Base-by-base conservation (phyloP, 2,329 filamentous ascomycete genomes). In the Colletotrichum salicis region DNA sequence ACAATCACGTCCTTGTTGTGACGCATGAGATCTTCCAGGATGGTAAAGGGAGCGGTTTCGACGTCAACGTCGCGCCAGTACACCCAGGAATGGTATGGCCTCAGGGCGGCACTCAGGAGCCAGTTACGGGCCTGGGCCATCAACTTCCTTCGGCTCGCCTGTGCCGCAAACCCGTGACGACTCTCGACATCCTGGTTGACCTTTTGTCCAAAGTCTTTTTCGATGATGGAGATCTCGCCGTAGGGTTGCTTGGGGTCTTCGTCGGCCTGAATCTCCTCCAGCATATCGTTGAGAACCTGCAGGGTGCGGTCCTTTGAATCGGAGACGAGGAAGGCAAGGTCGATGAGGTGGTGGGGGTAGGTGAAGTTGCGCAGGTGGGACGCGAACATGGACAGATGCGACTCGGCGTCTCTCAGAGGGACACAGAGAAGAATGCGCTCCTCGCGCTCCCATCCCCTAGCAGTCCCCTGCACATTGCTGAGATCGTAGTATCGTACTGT, bases 1-100 rank as follows among this genome's bases (percentile, higher is more conserved):
- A 99, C 96, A 79, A 98, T 99, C 35, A 99, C 92, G 80, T 99
- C 96, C 83, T 98, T 98, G 84, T 99, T 97, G 79, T 99, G 96
- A 74, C 96, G 91, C 96, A 99, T 99, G 66, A 99, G 85, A 84
- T 99, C 96, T 80, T 99, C 96, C 74, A 99, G 84, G 76, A 99
- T 98, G 0, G 96, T 98, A 79, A 96, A 96, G 0, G 96, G 96
- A 2, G 96, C 96, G 1, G 96, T 99, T 83, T 98, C 95, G 10
- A 99, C 96, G 83, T 99, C 96, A 29, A 97, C 96, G 84, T 99
- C 96, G 82, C 96, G 91, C 96, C 96, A 99, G 80, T 99, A 99
- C 11, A 99, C 96, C 96, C 96, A 99, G 75, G 95, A 98, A 80
- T 99, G 96, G 64, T 96, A 97, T 1, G 96, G 96, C 55, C 96